Evolutionary conservation across 2,329 filamentous ascomycete genomes (phyloP), one percentile per base, ranked within the genome.

Genomic region (Beauveria brongniartii): DNA sequence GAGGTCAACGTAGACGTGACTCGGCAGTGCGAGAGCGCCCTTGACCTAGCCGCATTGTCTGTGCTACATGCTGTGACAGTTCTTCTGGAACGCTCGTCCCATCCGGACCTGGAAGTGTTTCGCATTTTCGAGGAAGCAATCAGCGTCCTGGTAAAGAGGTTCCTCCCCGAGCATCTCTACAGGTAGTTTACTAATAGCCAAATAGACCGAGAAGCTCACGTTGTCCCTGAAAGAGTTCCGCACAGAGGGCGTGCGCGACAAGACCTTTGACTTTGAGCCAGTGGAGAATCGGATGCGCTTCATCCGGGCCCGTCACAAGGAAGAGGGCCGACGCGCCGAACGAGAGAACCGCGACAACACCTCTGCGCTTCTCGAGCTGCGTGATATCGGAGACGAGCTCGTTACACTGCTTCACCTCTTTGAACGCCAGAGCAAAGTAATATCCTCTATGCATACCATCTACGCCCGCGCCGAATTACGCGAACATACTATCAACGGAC

Each of bases 91-190:
- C 74, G 81, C 28, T 78, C 82, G 0, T 80, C 82, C 0, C 82
- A 87, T 65, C 81, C 80, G 0, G 82, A 87, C 52, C 72, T 88
- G 0, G 83, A 88, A 62, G 77, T 87, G 0, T 85, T 87, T 62
- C 79, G 84, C 2, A 84, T 88, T 1, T 87, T 88, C 52, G 84
- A 87, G 65, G 85, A 88, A 63, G 85, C 84, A 5, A 84, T 88
- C 37, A 85, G 83, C 14, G 81, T 86, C 24, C 67, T 87, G 64
- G 84, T 86, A 69, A 51, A 74, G 14, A 53, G 5, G 1, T 10
- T 1, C 10, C 7, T 7, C 10, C 8, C 3, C 10, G 2, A 5
- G 5, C 47, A 40, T 16, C 14, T 26, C 12, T 12, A 34, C 3
- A 22, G 14, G 55, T 3, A 30, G 20, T 10, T 16, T 3, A 24